Evolutionary conservation across 2,329 filamentous ascomycete species (phyloP), one percentile per base, ranked within the genome.

Genomic region (Byssochlamys sp.): DNA sequence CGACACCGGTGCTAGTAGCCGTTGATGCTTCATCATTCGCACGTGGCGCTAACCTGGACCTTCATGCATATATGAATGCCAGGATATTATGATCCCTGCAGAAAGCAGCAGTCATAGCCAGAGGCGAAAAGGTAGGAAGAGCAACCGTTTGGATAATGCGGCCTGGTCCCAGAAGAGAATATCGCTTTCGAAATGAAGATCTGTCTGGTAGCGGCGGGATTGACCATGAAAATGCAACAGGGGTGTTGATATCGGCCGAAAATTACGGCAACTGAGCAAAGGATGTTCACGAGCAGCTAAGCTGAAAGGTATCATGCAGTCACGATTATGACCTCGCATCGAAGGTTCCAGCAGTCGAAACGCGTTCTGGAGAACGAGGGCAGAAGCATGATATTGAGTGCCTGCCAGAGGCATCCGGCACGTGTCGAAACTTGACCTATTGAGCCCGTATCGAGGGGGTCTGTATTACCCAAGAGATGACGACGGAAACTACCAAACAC

Each of bases 11-110:
- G 66, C 69, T 70, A 66, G 63, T 67, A 71, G 66, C 68, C 69
- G 69, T 71, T 70, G 66, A 68, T 67, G 65, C 65, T 72, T 70
- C 63, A 63, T 63, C 62, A 66, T 61, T 62, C 63, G 65, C 70
- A 71, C 68, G 70, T 72, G 70, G 70, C 67, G 68, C 67, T 71
- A 71, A 64, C 69, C 65, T 62, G 67, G 68, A 70, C 70, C 67
- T 65, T 67, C 67, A 70, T 71, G 69, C 69, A 71, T 64, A 55
- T 45, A 45, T 45, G n/a, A 24, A 51, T 26, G 49, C 24, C 24
- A 28, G 25, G 27, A 51, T 51, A 25, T 51, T 24, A 26, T 10
- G 27, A 51, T 12, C 25, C 49, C 49, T 51, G 49, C 24, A 51
- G 49, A 51, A 26, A 51, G 27, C 24, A 54, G 26, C 10, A 9